Evolutionary conservation across 1,139 yeast genomes (phyloP), one percentile per base, ranked within the genome.

Genomic region (Candida tetrigidarum): DNA sequence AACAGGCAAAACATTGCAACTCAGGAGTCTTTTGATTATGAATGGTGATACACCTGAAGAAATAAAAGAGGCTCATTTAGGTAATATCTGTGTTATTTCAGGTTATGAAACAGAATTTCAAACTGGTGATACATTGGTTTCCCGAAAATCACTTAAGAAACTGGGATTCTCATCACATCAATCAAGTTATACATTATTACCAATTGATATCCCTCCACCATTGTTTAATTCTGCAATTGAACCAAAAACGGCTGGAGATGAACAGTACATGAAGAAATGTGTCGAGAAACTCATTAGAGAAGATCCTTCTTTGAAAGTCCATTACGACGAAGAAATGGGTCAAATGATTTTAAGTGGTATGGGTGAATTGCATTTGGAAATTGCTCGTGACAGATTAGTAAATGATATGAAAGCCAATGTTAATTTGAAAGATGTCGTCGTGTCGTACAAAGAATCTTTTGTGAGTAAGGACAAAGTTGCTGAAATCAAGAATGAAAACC

Each of bases 281-380:
- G 71, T 93, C 36, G 70, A 71, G 5, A 71, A 80, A 1, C 65
- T 95, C 37, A 67, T 88, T 11, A 76, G 88, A 47, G 99, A 95
- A 61, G 99, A 64, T 41, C 76, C 63, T 8, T 66, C 71, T 2
- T 53, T 66, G 35, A 52, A 57, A 30, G 66, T 66, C 1, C 51
- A 53, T 22, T 47, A 46, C 43, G 97, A 93, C 58, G 96, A 88
- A 51, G 97, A 92, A 49, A 73, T 88, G 47, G 97, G 96, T 0
- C 97, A 93, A 64, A 84, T 91, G 0, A 74, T 91, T 23, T 64
- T 93, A 28, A 83, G 96, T 42, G 99, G 99, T 3, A 91, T 93
- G 97, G 99, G 98, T 14, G 97, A 91, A 58, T 71, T 93, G 42
- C 99, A 93, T 64, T 74, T 93, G 44, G 98, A 93, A 54, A 91